Conservation (phyloP, 805 yeast genomes). For the Suhomyces emberorum region DNA sequence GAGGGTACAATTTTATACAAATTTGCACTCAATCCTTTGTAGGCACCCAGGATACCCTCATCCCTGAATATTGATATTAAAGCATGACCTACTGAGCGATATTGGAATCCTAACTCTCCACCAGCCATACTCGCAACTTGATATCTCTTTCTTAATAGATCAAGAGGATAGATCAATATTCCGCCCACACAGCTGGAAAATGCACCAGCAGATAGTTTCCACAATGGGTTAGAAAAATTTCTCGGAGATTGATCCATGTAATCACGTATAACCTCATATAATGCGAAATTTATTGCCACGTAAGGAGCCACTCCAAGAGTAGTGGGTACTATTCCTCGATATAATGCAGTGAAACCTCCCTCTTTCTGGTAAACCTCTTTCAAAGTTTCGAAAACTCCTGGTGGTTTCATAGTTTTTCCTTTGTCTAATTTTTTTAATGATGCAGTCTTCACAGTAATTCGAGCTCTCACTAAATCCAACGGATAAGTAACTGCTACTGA, state of each 20-base stretch:
- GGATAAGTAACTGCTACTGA: constrained; percentile 89
- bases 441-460: constrained; percentile 88
- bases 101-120: constrained; percentile 76
- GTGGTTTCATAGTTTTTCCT: constrained; percentile 53
- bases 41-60: constrained; percentile 75
- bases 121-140: constrained; percentile 85
- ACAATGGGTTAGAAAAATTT: constrained; percentile 44
- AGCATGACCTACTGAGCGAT: constrained; percentile 75
- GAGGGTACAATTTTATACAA: constrained; percentile 88
- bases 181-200: constrained; percentile 87
- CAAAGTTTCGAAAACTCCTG: constrained; percentile 65
- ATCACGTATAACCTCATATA: constrained; percentile 79
- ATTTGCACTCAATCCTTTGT: constrained; percentile 75
- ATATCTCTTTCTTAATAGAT: constrained; percentile 80
- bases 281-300: constrained; percentile 87
- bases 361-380: constrained; percentile 62
- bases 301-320: constrained; percentile 94
- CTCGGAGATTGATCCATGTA: constrained; percentile 32
- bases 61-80: constrained; percentile 59
- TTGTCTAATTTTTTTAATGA: constrained; percentile 45
- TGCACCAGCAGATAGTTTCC: constrained; percentile 78
- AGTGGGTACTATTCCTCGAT: constrained; percentile 87
- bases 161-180: constrained; percentile 87
- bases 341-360: constrained; percentile 78
- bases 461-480: constrained; percentile 83